phyloP scores from a whole-genome alignment of 2,329 filamentous ascomycete genomes.

The Grosmannia penicillata region DNA sequence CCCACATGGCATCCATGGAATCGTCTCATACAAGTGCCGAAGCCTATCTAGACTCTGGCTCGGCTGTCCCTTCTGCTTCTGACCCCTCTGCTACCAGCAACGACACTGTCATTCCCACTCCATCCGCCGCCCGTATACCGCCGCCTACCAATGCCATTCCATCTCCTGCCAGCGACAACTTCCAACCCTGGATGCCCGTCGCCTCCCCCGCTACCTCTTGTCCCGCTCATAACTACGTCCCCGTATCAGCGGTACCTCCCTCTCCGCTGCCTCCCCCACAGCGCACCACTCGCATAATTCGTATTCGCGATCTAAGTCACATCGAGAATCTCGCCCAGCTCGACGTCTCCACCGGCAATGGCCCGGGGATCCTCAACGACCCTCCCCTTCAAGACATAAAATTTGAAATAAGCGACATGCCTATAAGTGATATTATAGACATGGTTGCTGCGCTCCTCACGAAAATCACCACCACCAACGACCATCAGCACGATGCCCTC shows the following conservation, averaged over 20 bases:
- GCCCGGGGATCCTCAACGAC: slow-evolving; percentile 33
- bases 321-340: slow-evolving; percentile 78
- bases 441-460: slow-evolving; percentile 95
- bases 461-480: slow-evolving; percentile 95
- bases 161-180: slow-evolving; percentile 21
- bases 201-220: too few relatives aligned
- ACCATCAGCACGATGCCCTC: slow-evolving; percentile 80
- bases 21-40: slow-evolving; percentile 4
- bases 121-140: slow-evolving; percentile 2
- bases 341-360: slow-evolving; percentile 47
- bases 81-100: neutral
- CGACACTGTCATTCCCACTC: slow-evolving; percentile 10
- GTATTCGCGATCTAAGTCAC: slow-evolving; percentile 77
- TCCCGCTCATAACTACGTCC: neutral
- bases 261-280: slow-evolving; percentile 13
- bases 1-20: slow-evolving; percentile 8
- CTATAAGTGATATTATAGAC: slow-evolving; percentile 91
- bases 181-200: slow-evolving; percentile 11
- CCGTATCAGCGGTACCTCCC: slow-evolving; percentile 14
- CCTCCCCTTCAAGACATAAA: slow-evolving; percentile 40
- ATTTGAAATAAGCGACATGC: slow-evolving; percentile 97
- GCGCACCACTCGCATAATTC: slow-evolving; percentile 43
- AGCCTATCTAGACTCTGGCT: neutral
- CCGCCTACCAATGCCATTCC: slow-evolving; percentile 15
- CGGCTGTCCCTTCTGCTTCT: slow-evolving; percentile 8